Base-by-base conservation (phyloP, 1,284 basidiomycete genomes). In the Cryptococcus jaspeensis region DNA sequence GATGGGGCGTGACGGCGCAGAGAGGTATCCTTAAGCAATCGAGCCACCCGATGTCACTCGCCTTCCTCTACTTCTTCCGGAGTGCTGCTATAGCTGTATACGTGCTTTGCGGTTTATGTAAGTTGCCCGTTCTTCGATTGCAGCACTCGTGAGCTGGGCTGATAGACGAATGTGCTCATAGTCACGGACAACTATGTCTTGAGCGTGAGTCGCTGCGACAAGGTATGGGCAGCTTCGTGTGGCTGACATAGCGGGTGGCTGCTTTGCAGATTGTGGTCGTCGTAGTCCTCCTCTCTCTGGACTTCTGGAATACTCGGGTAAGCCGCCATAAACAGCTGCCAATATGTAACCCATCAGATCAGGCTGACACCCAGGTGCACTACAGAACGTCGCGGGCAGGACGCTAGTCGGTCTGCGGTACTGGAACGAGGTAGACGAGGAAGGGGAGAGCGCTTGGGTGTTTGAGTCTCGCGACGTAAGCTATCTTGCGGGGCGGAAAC, bases 401-500 rank as follows among this genome's bases (percentile, higher is more conserved):
- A 91, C 88, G 11, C 80, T 97, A 12, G 93, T 96, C 11, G 93
- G 93, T 12, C 79, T 97, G 62, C 83, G 93, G 55, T 97, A 93
- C 72, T 97, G 93, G 93, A 97, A 96, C 74, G 92, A 96, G 77
- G 92, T 97, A 13, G 92, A 96, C 68, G 92, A 95, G 54, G 92
- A 96, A 65, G 93, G 93, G 2, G 91, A 94, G 72, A 92, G 88
- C 72, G 91, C 87, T 63, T 96, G 92, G 92, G 92, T 96, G 3
- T 96, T 96, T 67, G 92, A 95, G 79, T 89, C 88, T 65, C 84
- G 91, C 70, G 92, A 95, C 76, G 92, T 92, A 77, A 71, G 85
- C 76, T 12, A 16, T 22, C 32, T n/a, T 53, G 22, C 28, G n/a
- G n/a, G n/a, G n/a, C n/a, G n/a, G 16, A 15, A 7, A 35, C 28